phyloP scores from a whole-genome alignment of 2,329 filamentous ascomycete species.

The Trichoderma pleuroti region DNA sequence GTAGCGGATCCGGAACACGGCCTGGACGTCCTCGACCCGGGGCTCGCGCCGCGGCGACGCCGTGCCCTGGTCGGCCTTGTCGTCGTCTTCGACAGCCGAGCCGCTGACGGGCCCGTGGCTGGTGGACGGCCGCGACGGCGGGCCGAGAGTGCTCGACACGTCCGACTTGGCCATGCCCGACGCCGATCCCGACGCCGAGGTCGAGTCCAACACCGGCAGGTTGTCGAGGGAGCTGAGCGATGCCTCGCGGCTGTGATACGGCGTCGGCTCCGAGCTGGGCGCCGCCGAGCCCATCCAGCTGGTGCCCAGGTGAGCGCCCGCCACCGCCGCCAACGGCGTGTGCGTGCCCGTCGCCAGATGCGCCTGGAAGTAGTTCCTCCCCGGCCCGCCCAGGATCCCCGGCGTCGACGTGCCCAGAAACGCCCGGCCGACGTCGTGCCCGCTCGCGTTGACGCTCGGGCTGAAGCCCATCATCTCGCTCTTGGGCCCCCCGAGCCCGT shows the following conservation, averaged over 20 bases:
- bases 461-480: slow-evolving; percentile 25
- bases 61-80: neutral
- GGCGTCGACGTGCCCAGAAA: slow-evolving; percentile 60
- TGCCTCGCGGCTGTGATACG: slow-evolving; percentile 41
- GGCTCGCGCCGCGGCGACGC: slow-evolving; percentile 58
- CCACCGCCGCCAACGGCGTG: slow-evolving; percentile 75
- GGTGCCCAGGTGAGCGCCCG: slow-evolving; percentile 54
- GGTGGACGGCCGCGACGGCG: slow-evolving; percentile 58
- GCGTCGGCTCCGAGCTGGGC: slow-evolving; percentile 23
- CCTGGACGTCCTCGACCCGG: slow-evolving; percentile 81
- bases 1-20: slow-evolving; percentile 88
- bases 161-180: slow-evolving; percentile 52
- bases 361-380: slow-evolving; percentile 78
- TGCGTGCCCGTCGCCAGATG: slow-evolving; percentile 73
- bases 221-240: slow-evolving; percentile 49
- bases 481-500: slow-evolving; percentile 32
- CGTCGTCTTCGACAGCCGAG: slow-evolving; percentile 37
- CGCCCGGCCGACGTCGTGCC: slow-evolving; percentile 49
- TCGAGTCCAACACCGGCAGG: slow-evolving; percentile 33
- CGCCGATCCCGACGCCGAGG: slow-evolving; percentile 22
- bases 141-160: slow-evolving; percentile 56
- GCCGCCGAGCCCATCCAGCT: slow-evolving; percentile 33
- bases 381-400: slow-evolving; percentile 67
- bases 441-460: slow-evolving; percentile 7
- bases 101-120: slow-evolving; percentile 44